Conservation (phyloP, 176 grass and related monocot genomes). For the Rhynchospora tenuis region DNA sequence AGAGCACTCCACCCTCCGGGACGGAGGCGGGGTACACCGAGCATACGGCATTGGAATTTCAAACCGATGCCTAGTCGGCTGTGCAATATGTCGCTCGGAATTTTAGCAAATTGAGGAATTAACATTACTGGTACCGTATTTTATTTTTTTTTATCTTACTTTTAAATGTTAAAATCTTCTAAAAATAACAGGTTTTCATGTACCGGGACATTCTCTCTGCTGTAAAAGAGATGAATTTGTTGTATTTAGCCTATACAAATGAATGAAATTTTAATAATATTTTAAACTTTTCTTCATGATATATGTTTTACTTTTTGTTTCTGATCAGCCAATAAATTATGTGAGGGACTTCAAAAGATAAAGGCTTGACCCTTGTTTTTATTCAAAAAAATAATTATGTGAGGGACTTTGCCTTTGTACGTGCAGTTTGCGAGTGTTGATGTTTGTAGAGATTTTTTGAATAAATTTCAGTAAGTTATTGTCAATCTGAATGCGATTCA, state of each 20-base stretch:
- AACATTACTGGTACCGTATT: neutral
- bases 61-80: conserved; percentile 13
- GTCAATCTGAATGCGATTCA: no score
- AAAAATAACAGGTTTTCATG: neutral
- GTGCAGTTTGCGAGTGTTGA: no score
- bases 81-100: conserved; percentile 2
- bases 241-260: neutral
- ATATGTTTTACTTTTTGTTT: no score
- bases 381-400: no score
- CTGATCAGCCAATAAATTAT: no score
- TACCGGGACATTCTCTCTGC: neutral
- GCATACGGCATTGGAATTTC: conserved; percentile 7
- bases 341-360: no score
- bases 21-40: neutral
- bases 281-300: neutral
- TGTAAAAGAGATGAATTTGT: neutral
- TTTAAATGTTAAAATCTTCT: neutral
- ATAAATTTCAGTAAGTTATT: no score
- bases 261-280: neutral
- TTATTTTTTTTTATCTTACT: neutral
- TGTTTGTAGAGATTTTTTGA: no score
- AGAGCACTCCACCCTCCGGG: conserved; percentile 30
- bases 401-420: no score
- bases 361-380: no score
- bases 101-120: neutral